Conservation (phyloP, 768 basidiomycete genomes). For the Clathrus columnatus region DNA sequence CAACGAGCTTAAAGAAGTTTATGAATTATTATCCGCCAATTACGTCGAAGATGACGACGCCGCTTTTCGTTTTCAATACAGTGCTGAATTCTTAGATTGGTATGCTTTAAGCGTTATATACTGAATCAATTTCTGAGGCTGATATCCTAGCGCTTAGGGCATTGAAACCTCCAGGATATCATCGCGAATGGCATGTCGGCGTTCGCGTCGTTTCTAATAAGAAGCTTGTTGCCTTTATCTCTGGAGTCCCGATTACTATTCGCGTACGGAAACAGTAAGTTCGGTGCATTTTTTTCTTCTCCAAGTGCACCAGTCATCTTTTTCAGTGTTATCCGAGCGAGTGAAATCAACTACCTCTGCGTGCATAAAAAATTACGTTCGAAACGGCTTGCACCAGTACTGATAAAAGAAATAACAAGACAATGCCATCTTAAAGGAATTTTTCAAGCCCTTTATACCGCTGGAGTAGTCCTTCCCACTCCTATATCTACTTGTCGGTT, state of each 20-base stretch:
- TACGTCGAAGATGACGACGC: constrained; percentile 97
- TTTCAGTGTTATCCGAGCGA: constrained; percentile 54
- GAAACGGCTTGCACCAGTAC: constrained; percentile 87
- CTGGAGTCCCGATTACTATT: constrained; percentile 79
- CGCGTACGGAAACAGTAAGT: constrained; percentile 79
- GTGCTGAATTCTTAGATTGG: constrained; percentile 91
- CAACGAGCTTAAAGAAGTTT: constrained; percentile 79
- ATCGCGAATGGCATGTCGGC: constrained; percentile 92
- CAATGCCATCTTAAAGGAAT: constrained; percentile 82
- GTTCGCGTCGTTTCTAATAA: constrained; percentile 85
- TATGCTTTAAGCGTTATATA: constrained; percentile 21
- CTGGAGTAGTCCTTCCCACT: constrained; percentile 87
- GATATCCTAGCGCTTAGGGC: constrained; percentile 50
- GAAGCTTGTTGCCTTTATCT: constrained; percentile 95
- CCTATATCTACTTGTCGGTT: constrained; percentile 81
- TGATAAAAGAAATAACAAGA: constrained; percentile 96
- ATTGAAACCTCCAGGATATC: constrained; percentile 86
- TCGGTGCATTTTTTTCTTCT: not conserved
- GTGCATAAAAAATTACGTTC: constrained; percentile 96
- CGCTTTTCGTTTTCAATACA: constrained; percentile 94
- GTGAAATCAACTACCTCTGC: constrained; percentile 96
- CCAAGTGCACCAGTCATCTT: not conserved
- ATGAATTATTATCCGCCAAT: constrained; percentile 82
- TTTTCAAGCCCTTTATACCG: constrained; percentile 97
- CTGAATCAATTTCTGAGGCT: not conserved